Evolutionary conservation across 495 filamentous ascomycete genomes (phyloP).

Genomic region (Aspergillus diversus): DNA sequence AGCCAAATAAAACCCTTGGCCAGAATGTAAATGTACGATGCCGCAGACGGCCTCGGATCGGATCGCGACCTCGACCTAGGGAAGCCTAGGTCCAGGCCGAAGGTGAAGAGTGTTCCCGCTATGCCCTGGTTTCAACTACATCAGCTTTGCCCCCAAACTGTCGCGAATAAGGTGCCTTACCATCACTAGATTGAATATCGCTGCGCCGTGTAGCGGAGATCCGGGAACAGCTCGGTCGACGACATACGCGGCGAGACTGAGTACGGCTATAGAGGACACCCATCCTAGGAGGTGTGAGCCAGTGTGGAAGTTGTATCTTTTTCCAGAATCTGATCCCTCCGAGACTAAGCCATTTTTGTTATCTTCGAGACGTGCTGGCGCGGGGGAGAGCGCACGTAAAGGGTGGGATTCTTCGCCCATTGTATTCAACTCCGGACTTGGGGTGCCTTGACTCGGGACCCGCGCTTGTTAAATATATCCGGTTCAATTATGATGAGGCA

Average conservation of each 20-base stretch:
- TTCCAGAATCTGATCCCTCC: constrained; percentile 1
- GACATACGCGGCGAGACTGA: not conserved
- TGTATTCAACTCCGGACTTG: not conserved
- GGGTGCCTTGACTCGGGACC: not conserved
- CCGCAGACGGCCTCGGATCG: not conserved
- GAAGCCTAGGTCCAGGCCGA: constrained; percentile 2
- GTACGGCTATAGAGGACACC: constrained; percentile 1
- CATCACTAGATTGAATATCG: constrained; percentile 3
- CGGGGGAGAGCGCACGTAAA: constrained; percentile 1
- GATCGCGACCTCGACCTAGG: constrained; percentile 6
- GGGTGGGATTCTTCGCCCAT: constrained; percentile 7
- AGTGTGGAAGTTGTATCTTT: constrained; percentile 3
- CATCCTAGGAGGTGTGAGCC: not conserved
- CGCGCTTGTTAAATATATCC: not conserved
- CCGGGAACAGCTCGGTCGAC: constrained; percentile 1
- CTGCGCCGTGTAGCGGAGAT: constrained; percentile 1
- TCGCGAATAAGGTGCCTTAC: not conserved
- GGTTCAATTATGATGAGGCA: not conserved
- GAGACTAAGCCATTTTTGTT: not conserved
- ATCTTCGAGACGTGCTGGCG: not conserved
- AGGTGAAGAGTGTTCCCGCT: not conserved
- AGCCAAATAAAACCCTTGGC: constrained; percentile 3
- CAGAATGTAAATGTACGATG: constrained; percentile 8
- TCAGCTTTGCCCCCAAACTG: not conserved
- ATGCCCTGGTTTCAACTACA: constrained; percentile 1